A percentile compares a stretch with the other conserved stretches of the same genome.
Evolutionary conservation across 352 stramenopile species (phyloP).

Genomic region (Globisporangium barbulae): DNA sequence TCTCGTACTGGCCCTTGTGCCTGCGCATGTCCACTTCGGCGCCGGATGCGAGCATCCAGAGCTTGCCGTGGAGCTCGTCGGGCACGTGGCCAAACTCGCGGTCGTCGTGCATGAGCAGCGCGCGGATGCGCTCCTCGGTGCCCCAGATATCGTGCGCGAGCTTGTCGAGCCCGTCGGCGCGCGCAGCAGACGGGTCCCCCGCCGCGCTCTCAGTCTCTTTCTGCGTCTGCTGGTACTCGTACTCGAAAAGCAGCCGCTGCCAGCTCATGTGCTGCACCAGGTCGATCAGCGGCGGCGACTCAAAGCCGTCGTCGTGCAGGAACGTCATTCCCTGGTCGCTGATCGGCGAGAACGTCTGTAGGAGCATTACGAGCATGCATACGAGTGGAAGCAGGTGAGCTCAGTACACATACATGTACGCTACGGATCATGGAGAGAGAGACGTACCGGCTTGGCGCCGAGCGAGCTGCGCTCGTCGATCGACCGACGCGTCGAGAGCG

Average conservation of each 20-base stretch:
- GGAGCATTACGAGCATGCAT: not conserved
- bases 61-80: conserved; percentile 63
- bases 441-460: conserved; percentile 22
- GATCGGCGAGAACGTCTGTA: conserved; percentile 40
- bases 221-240: conserved; percentile 59
- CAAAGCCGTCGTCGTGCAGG: conserved; percentile 35
- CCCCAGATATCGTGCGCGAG: conserved; percentile 76
- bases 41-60: conserved; percentile 81
- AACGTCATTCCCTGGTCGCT: conserved; percentile 40
- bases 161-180: conserved; percentile 52
- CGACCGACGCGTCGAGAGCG: conserved; percentile 71
- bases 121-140: conserved; percentile 78
- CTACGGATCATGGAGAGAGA: not conserved
- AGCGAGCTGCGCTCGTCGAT: conserved; percentile 79
- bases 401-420: not conserved
- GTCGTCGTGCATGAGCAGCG: conserved; percentile 62
- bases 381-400: not conserved
- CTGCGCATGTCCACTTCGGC: conserved; percentile 63
- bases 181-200: conserved; percentile 21
- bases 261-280: conserved; percentile 58
- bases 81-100: conserved; percentile 49
- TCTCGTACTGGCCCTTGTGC: conserved; percentile 52
- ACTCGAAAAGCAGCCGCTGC: conserved; percentile 59
- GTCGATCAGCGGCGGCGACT: conserved; percentile 42
- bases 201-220: conserved; percentile 36